Evolutionary conservation across 805 yeast species (phyloP), one percentile per base, ranked within the genome.

Genomic region (Metschnikowia lunata): DNA sequence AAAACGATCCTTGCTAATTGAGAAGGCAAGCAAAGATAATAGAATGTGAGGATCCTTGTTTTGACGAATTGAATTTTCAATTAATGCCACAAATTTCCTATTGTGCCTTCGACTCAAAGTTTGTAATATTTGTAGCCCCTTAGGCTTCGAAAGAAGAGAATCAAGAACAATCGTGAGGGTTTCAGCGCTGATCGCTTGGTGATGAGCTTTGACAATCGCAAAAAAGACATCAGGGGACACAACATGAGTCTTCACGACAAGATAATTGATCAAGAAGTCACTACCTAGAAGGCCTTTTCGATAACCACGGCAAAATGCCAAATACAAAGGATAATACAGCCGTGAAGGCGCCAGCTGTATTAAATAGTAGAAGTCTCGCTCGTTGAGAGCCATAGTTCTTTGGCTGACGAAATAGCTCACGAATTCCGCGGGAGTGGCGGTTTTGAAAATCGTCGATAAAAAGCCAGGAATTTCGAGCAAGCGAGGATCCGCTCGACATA

Each of bases 381-480:
- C 52, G 36, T 46, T 49, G 28, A 27, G 30, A 15, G 12, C 14
- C n/a, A 39, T 13, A 5, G 13, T 7, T 30, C 37, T 28, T 26
- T 42, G 13, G 12, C 31, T 31, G n/a, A 43, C 35, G 13, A 48
- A 33, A 15, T 30, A 38, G 18, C 39, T 38, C 6, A 26, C 32
- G 6, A 38, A 13, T n/a, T 30, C 34, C 15, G 36, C 11, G 14
- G 34, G 38, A 3, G 26, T 15, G 7, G 10, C 8, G 6, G 14
- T 28, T 11, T 33, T 6, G 13, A 40, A 33, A 10, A 40, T 28
- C 27, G 36, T 26, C 6, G 49, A 42, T 6, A 28, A 36, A 13
- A 42, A 36, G 7, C 49, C 49, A 27, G 46, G 39, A 13, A 44
- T 29, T 28, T 36, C 14, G 32, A 34, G 38, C 30, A 44, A 23